Evolutionary conservation across 495 filamentous ascomycete genomes (phyloP).

Genomic region (Neurospora sp.): DNA sequence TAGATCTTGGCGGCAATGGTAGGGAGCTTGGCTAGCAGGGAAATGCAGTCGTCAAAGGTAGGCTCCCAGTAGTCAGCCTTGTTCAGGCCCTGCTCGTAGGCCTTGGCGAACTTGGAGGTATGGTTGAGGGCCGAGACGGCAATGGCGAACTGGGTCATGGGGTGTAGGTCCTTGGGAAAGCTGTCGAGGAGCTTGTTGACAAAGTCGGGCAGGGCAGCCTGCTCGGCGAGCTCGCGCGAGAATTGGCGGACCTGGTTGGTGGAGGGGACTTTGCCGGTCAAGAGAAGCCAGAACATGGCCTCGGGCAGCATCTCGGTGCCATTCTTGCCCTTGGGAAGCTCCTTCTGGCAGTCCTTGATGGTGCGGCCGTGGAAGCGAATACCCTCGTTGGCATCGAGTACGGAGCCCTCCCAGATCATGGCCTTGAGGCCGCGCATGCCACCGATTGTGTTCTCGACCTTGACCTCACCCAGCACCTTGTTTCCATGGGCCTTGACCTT

Average conservation of each 20-base stretch:
- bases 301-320: slow-evolving; percentile 99
- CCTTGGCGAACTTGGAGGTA: slow-evolving; percentile 82
- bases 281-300: slow-evolving; percentile 97
- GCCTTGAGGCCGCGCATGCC: slow-evolving; percentile 96
- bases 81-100: slow-evolving; percentile 78
- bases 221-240: slow-evolving; percentile 77
- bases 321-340: slow-evolving; percentile 83
- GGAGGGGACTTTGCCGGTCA: slow-evolving; percentile 86
- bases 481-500: slow-evolving; percentile 79
- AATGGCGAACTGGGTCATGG: slow-evolving; percentile 96
- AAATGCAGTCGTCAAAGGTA: slow-evolving; percentile 92
- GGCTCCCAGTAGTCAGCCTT: slow-evolving; percentile 99
- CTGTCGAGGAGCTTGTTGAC: slow-evolving; percentile 80
- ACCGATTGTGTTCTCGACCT: slow-evolving; percentile 86
- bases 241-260: slow-evolving; percentile 69
- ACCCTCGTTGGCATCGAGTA: slow-evolving; percentile 91
- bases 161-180: slow-evolving; percentile 82
- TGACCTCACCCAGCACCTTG: slow-evolving; percentile 81
- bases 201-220: slow-evolving; percentile 72
- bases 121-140: slow-evolving; percentile 90
- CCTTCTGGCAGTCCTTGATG: slow-evolving; percentile 93
- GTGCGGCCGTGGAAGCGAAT: slow-evolving; percentile 97
- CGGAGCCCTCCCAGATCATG: slow-evolving; percentile 98
- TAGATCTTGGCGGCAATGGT: slow-evolving; percentile 97
- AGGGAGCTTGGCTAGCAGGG: slow-evolving; percentile 88